Percentiles rank a stretch among this genome's conserved stretches.
These are phyloP conservation scores for Lodderomyces theae DNA, from an alignment of 1,139 yeast genomes.

Conservation along the genomic window DNA sequence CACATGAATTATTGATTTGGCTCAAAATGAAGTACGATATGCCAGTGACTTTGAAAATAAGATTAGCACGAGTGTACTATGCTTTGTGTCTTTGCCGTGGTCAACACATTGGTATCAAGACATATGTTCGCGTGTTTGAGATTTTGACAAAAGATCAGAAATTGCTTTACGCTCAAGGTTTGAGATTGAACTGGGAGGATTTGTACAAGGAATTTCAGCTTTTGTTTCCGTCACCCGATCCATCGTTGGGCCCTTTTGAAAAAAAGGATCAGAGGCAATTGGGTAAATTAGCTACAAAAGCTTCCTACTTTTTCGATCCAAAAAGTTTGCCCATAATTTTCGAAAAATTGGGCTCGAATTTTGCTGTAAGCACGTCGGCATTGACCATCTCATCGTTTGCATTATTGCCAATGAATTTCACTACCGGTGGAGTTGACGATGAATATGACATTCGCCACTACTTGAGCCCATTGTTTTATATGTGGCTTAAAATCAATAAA, in stretches of 20 bases:
- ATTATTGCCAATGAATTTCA: slow-evolving; percentile 45
- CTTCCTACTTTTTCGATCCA: slow-evolving; percentile 44
- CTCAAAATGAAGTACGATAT: slow-evolving; percentile 76
- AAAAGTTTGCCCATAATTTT: slow-evolving; percentile 37
- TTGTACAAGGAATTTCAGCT: slow-evolving; percentile 38
- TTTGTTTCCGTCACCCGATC: slow-evolving; percentile 34
- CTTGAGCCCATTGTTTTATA: slow-evolving; percentile 63
- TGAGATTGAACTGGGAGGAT: slow-evolving; percentile 52
- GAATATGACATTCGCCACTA: slow-evolving; percentile 50
- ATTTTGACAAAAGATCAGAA: slow-evolving; percentile 51
- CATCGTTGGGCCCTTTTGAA: slow-evolving; percentile 32
- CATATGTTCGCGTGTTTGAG: slow-evolving; percentile 66
- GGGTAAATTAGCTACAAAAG: slow-evolving; percentile 45
- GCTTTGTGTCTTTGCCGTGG: slow-evolving; percentile 74
- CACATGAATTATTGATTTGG: slow-evolving; percentile 81
- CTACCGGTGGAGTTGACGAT: slow-evolving; percentile 22
- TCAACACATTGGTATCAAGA: slow-evolving; percentile 59
- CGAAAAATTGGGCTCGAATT: slow-evolving; percentile 42
- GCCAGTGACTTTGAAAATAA: slow-evolving; percentile 63
- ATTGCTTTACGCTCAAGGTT: slow-evolving; percentile 37
- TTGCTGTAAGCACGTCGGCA: slow-evolving; percentile 59
- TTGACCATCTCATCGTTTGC: slow-evolving; percentile 57
- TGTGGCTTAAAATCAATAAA: slow-evolving; percentile 66
- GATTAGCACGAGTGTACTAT: slow-evolving; percentile 69
- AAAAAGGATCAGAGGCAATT: slow-evolving; percentile 44